phyloP scores from a whole-genome alignment of 2,329 filamentous ascomycete species.

The Fusarium tjaetaba region DNA sequence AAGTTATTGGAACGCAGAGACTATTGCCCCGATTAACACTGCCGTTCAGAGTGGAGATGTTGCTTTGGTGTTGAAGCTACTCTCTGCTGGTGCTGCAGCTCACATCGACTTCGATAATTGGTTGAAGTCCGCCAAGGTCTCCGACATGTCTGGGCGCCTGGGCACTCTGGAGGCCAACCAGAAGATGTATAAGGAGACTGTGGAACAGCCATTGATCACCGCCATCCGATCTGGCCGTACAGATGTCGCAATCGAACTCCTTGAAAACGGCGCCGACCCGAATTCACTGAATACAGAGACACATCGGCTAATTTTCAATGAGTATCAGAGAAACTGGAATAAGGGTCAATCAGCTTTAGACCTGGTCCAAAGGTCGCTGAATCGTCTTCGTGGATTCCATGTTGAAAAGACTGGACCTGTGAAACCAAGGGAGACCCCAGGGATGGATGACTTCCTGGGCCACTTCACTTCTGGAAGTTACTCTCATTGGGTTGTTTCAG shows the following conservation, averaged over 20 bases:
- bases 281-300: constrained; percentile 64
- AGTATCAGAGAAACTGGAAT: constrained; percentile 47
- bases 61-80: constrained; percentile 66
- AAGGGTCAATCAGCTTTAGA: constrained; percentile 67
- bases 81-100: constrained; percentile 70
- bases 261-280: constrained; percentile 72
- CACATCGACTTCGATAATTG: constrained; percentile 71
- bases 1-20: constrained; percentile 46
- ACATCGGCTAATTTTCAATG: constrained; percentile 48
- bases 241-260: constrained; percentile 64
- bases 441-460: constrained; percentile 63
- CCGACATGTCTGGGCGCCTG: constrained; percentile 46
- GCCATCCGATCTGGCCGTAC: constrained; percentile 61
- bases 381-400: constrained; percentile 58
- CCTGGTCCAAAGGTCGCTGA: constrained; percentile 62
- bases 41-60: constrained; percentile 66
- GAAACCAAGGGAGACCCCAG: constrained; percentile 46
- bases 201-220: constrained; percentile 73
- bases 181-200: constrained; percentile 55
- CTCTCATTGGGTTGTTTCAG: constrained; percentile 62
- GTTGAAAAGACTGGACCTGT: constrained; percentile 20
- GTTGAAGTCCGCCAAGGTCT: constrained; percentile 65
- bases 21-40: constrained; percentile 63
- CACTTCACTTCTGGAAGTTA: constrained; percentile 66
- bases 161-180: constrained; percentile 59